Conservation (phyloP, 2,329 filamentous ascomycete species). For the Nectriaceae sp. region DNA sequence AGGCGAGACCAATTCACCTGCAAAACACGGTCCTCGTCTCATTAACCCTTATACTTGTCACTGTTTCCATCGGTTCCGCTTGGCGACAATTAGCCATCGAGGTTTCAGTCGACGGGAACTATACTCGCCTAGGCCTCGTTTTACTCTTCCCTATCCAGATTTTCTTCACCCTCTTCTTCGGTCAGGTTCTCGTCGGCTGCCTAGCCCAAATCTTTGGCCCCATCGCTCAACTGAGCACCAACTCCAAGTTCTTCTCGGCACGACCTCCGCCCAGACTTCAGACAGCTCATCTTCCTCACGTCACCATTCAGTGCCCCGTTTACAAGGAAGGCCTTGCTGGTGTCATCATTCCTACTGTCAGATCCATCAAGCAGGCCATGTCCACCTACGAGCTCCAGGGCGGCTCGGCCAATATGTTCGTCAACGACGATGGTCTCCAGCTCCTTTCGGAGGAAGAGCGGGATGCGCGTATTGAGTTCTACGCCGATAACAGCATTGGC, state of each 20-base stretch:
- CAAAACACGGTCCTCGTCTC: slow-evolving; percentile 70
- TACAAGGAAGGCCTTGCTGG: slow-evolving; percentile 80
- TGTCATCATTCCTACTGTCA: slow-evolving; percentile 77
- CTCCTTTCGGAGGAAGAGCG: slow-evolving; percentile 64
- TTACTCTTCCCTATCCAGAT: slow-evolving; percentile 70
- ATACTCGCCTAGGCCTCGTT: slow-evolving; percentile 64
- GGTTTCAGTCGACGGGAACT: slow-evolving; percentile 64
- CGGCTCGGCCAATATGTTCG: slow-evolving; percentile 75
- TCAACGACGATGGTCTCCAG: slow-evolving; percentile 76
- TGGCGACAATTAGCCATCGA: slow-evolving; percentile 71
- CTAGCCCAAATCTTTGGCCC: slow-evolving; percentile 76
- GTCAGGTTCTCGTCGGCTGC: slow-evolving; percentile 75
- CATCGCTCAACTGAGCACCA: slow-evolving; percentile 69
- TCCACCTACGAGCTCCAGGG: slow-evolving; percentile 77
- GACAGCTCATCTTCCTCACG: slow-evolving; percentile 61
- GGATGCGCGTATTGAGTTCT: slow-evolving; percentile 65
- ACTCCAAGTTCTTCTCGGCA: slow-evolving; percentile 83
- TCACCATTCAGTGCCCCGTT: slow-evolving; percentile 84
- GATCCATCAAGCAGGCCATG: slow-evolving; percentile 76
- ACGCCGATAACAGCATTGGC: slow-evolving; percentile 68
- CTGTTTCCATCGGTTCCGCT: slow-evolving; percentile 67
- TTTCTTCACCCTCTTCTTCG: slow-evolving; percentile 83
- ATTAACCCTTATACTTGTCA: slow-evolving; percentile 66
- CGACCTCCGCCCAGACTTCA: slow-evolving; percentile 65
- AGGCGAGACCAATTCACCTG: slow-evolving; percentile 67